These are phyloP conservation scores for Cicer bijugum DNA, from an alignment of 306 rosid species.

Conservation along the genomic window DNA sequence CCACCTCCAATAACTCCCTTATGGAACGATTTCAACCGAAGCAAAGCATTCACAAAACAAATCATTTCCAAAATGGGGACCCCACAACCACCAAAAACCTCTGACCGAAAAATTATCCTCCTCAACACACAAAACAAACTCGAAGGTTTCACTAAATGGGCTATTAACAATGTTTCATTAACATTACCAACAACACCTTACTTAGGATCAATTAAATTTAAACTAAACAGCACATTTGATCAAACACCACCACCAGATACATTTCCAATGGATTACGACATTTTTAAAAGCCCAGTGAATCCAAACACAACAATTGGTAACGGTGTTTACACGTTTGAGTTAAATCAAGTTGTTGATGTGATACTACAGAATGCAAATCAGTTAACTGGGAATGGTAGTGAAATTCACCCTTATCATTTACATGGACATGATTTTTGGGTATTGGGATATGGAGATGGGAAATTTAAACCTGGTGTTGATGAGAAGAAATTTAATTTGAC, in stretches of 20 bases:
- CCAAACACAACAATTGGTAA: constrained; percentile 50
- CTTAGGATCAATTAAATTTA: constrained; percentile 54
- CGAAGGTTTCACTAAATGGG: constrained; percentile 69
- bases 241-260: constrained; percentile 51
- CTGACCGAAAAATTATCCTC: constrained; percentile 56
- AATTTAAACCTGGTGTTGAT: constrained; percentile 46
- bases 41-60: constrained; percentile 63
- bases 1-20: constrained; percentile 67
- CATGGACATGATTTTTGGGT: constrained; percentile 97
- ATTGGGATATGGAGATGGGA: constrained; percentile 83
- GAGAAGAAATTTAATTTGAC: constrained; percentile 58
- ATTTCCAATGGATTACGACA: constrained; percentile 50
- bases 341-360: constrained; percentile 57
- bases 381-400: constrained; percentile 50
- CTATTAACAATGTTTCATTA: constrained; percentile 75
- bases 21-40: constrained; percentile 66
- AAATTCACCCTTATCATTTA: constrained; percentile 90
- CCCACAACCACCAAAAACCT: constrained; percentile 58
- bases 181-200: constrained; percentile 70
- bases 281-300: constrained; percentile 52
- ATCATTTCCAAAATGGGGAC: constrained; percentile 64
- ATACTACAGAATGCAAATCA: constrained; percentile 74
- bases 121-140: constrained; percentile 78
- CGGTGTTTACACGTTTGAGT: constrained; percentile 58
- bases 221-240: constrained; percentile 45